A percentile compares a stretch with the other conserved stretches of the same genome.
Evolutionary conservation across 495 filamentous ascomycete species (phyloP).

Genomic region (Lophiotrema nucula): DNA sequence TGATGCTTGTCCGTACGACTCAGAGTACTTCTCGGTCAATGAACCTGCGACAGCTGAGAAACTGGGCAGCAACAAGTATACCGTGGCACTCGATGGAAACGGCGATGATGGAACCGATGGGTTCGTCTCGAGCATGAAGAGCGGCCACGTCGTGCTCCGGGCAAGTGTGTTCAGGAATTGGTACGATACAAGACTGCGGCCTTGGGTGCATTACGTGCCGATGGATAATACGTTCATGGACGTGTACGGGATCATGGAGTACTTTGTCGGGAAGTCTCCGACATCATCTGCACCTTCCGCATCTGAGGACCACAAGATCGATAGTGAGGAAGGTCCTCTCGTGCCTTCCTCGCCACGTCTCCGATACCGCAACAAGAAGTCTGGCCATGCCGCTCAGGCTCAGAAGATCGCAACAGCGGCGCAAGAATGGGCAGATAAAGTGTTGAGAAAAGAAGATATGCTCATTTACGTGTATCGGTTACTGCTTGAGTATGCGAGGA

Average conservation of each 20-base stretch:
- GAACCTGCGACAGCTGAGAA: slow-evolving; percentile 23
- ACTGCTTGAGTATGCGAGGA: slow-evolving; percentile 33
- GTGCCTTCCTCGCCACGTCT: background rate
- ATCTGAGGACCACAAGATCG: background rate
- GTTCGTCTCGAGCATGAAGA: slow-evolving; percentile 29
- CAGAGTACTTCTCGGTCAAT: slow-evolving; percentile 30
- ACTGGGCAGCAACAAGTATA: slow-evolving; percentile 40
- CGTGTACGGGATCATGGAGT: slow-evolving; percentile 73
- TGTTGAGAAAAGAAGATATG: slow-evolving; percentile 37
- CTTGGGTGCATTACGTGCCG: slow-evolving; percentile 59
- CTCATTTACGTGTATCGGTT: slow-evolving; percentile 32
- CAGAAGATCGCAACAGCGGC: slow-evolving; percentile 23
- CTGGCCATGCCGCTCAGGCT: slow-evolving; percentile 18
- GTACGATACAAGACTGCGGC: slow-evolving; percentile 41
- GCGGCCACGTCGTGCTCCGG: slow-evolving; percentile 36
- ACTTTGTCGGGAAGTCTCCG: slow-evolving; percentile 59
- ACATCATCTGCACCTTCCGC: background rate
- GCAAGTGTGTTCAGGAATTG: slow-evolving; percentile 45
- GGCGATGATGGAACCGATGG: slow-evolving; percentile 38
- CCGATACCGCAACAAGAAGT: background rate
- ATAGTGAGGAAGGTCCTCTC: background rate
- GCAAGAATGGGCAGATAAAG: slow-evolving; percentile 28
- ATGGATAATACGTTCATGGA: slow-evolving; percentile 81
- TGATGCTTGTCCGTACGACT: slow-evolving; percentile 35
- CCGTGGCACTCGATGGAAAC: slow-evolving; percentile 44